phyloP scores from a whole-genome alignment of 1,139 yeast genomes.

The Candida sp. region DNA sequence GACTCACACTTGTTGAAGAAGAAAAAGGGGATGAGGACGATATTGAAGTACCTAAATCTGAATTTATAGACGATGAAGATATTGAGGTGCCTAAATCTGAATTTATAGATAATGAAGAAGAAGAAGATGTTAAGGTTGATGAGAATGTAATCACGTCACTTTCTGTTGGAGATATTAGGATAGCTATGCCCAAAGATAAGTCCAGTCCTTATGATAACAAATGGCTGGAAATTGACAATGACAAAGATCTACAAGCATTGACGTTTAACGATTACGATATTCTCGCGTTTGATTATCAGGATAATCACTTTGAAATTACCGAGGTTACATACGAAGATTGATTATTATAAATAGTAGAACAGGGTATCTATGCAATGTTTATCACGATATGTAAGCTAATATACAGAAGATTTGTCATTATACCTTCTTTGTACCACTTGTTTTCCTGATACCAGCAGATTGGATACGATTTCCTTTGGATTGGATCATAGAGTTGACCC shows the following conservation, averaged over 20 bases:
- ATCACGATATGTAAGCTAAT: too few relatives aligned
- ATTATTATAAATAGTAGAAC: too few relatives aligned
- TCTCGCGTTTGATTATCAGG: constrained; percentile 38
- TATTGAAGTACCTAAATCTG: constrained; percentile 26
- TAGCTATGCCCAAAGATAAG: constrained; percentile 43
- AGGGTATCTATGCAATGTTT: too few relatives aligned
- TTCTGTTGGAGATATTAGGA: constrained; percentile 18
- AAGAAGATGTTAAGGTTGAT: constrained; percentile 4
- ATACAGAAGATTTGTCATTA: too few relatives aligned
- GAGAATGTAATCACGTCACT: constrained; percentile 8
- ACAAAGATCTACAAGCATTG: constrained; percentile 18
- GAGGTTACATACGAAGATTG: constrained; percentile 43
- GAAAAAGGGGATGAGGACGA: constrained; percentile 19
- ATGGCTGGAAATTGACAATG: constrained; percentile 34
- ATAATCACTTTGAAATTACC: constrained; percentile 34
- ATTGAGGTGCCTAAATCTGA: too few relatives aligned
- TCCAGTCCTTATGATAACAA: constrained; percentile 35
- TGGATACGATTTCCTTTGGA: constrained; percentile 21
- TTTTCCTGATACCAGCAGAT: constrained; percentile 39
- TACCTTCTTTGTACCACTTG: constrained; percentile 21
- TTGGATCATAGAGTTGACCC: constrained; percentile 22
- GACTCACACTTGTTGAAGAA: constrained; percentile 24
- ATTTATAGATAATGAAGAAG: constrained; percentile 10
- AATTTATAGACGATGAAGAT: constrained; percentile 17
- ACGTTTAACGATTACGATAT: constrained; percentile 37